phyloP scores from a whole-genome alignment of 768 basidiomycete genomes.

The Ephemerocybe angulata region DNA sequence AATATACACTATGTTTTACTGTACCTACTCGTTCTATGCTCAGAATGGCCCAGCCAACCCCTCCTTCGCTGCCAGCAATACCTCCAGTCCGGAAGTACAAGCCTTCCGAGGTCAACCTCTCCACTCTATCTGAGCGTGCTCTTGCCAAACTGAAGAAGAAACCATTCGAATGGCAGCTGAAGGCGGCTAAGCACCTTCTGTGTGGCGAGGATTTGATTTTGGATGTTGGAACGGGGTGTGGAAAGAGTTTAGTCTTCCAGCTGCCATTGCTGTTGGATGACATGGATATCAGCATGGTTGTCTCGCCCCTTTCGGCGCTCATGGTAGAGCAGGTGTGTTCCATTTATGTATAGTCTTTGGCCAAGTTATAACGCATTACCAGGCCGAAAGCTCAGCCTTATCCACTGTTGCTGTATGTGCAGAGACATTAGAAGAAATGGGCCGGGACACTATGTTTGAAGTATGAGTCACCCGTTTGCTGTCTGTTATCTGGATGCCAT shows the following conservation, averaged over 20 bases:
- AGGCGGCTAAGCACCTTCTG: constrained; percentile 15
- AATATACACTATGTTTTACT: no score
- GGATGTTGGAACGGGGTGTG: constrained; percentile 18
- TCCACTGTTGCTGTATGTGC: constrained; percentile 3
- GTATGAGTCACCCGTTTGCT: background rate
- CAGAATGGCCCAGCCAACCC: no score
- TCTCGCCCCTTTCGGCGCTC: constrained; percentile 18
- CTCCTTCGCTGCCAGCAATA: no score
- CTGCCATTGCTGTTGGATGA: constrained; percentile 14
- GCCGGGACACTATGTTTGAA: background rate
- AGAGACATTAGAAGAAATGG: constrained; percentile 2
- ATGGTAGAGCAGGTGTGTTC: background rate
- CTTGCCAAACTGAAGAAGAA: background rate
- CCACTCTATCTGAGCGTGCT: background rate
- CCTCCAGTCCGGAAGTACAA: background rate
- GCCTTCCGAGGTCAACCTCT: background rate
- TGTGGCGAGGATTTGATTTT: constrained; percentile 19
- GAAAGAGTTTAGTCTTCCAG: constrained; percentile 14
- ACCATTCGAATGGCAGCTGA: constrained; percentile 18
- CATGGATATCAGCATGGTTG: constrained; percentile 11
- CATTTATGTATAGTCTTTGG: background rate
- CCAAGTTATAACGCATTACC: constrained; percentile 13
- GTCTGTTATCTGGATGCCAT: background rate
- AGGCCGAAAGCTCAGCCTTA: background rate
- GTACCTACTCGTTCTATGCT: no score